phyloP scores from a whole-genome alignment of 441 rosid species.

The Breynia disticha region DNA sequence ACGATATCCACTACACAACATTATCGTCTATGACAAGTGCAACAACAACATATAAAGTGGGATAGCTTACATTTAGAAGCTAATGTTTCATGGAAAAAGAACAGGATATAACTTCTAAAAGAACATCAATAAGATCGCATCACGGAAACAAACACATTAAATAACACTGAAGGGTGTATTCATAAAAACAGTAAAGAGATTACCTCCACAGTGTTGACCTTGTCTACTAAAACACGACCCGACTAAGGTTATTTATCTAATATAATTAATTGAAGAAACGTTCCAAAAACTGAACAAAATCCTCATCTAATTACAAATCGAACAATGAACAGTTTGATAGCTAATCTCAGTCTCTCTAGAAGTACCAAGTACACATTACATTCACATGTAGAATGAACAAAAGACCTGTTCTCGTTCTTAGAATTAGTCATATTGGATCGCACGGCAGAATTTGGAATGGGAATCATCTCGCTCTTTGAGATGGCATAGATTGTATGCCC shows the following conservation, averaged over 20 bases:
- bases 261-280: conserved; percentile 22
- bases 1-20: conserved; percentile 37
- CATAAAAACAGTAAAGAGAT: conserved; percentile 30
- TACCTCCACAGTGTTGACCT: conserved; percentile 33
- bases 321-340: conserved; percentile 18
- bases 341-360: conserved; percentile 25
- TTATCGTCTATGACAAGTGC: conserved; percentile 25
- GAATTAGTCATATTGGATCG: conserved; percentile 38
- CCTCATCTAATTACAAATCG: conserved; percentile 50
- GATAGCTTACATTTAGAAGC: conserved; percentile 10
- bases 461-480: conserved; percentile 66
- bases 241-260: conserved; percentile 16
- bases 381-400: conserved; percentile 25
- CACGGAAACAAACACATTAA: conserved; percentile 13
- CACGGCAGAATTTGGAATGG: conserved; percentile 54
- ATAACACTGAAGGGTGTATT: conserved; percentile 22
- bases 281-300: conserved; percentile 18
- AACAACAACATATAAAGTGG: conserved; percentile 17
- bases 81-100: background rate
- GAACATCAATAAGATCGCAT: conserved; percentile 18
- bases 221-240: conserved; percentile 35
- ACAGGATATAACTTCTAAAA: conserved; percentile 15
- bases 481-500: conserved; percentile 77
- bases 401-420: conserved; percentile 79
- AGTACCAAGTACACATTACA: conserved; percentile 22